phyloP scores from a whole-genome alignment of 768 basidiomycete species.

The Trametes cinnabarina region DNA sequence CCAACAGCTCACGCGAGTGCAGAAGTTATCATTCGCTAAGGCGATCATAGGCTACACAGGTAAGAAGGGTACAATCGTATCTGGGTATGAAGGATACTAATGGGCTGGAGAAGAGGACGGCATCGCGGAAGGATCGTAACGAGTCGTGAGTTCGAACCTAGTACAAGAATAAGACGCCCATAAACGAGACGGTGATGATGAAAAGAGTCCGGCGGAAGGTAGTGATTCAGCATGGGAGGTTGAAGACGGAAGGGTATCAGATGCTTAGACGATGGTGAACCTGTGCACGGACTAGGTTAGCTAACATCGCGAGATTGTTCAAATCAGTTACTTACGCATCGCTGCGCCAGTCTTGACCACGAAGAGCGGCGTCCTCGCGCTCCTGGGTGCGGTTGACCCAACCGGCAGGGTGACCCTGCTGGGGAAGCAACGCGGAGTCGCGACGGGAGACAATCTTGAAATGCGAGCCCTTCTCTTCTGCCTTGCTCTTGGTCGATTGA shows the following conservation, averaged over 20 bases:
- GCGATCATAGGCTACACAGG: not conserved
- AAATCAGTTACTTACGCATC: constrained; percentile 48
- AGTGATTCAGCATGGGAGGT: not conserved
- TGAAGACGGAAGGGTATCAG: not conserved
- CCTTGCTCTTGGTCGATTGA: constrained; percentile 39
- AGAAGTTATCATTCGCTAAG: too few species aligned
- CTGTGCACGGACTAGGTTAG: not conserved
- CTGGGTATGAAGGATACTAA: not conserved
- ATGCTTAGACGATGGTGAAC: constrained; percentile 13
- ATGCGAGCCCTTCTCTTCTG: constrained; percentile 49
- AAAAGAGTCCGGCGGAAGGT: not conserved
- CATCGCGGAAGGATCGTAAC: not conserved
- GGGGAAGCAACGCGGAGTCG: constrained; percentile 58
- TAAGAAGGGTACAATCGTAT: not conserved
- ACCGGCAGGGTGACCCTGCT: constrained; percentile 63
- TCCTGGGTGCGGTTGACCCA: constrained; percentile 63
- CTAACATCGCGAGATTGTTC: too few species aligned
- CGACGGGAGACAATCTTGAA: constrained; percentile 83
- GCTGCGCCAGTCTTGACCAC: constrained; percentile 54
- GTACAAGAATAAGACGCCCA: not conserved
- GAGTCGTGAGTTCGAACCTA: not conserved
- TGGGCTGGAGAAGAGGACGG: not conserved
- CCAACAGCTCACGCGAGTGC: too few species aligned
- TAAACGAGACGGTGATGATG: not conserved
- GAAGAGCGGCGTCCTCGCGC: constrained; percentile 41